Conservation (phyloP, 73 alveolate genomes). For the Halteria grandinella region DNA sequence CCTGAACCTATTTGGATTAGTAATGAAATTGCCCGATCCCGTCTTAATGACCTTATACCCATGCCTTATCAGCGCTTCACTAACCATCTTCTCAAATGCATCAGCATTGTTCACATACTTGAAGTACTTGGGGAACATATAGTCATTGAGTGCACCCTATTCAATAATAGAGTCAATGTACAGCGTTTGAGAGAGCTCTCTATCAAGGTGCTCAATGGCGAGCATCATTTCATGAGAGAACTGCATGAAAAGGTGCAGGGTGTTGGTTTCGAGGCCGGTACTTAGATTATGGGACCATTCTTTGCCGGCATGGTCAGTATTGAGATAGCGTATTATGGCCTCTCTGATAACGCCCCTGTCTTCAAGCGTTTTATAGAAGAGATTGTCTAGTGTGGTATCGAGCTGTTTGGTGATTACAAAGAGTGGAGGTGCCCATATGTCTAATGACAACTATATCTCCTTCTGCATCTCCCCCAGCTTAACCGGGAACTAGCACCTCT, state of each 20-base stretch:
- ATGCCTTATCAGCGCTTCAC: background rate
- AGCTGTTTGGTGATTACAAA: constrained; percentile 31
- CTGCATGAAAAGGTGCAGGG: constrained; percentile 35
- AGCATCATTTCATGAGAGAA: constrained; percentile 15
- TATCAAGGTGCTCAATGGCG: constrained; percentile 12
- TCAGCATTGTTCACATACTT: constrained; percentile 8
- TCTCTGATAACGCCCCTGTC: constrained; percentile 17
- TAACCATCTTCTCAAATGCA: constrained; percentile 8
- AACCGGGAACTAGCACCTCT: constrained; percentile 34
- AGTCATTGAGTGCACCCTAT: constrained; percentile 22
- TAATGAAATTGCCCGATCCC: constrained; percentile 43
- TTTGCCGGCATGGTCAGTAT: background rate
- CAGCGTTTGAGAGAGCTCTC: background rate
- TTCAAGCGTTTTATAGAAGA: constrained; percentile 43
- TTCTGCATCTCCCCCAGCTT: constrained; percentile 8
- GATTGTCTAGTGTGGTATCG: constrained; percentile 5
- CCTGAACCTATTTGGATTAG: background rate
- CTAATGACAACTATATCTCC: background rate
- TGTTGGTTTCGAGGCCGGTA: too few species aligned
- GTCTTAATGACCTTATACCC: constrained; percentile 35
- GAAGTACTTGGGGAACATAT: constrained; percentile 6
- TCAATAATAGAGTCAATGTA: background rate
- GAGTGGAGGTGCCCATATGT: constrained; percentile 41
- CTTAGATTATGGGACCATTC: background rate
- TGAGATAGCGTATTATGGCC: background rate